Evolutionary conservation across 495 filamentous ascomycete genomes (phyloP).

Genomic region (Lasiosphaeria ovina): DNA sequence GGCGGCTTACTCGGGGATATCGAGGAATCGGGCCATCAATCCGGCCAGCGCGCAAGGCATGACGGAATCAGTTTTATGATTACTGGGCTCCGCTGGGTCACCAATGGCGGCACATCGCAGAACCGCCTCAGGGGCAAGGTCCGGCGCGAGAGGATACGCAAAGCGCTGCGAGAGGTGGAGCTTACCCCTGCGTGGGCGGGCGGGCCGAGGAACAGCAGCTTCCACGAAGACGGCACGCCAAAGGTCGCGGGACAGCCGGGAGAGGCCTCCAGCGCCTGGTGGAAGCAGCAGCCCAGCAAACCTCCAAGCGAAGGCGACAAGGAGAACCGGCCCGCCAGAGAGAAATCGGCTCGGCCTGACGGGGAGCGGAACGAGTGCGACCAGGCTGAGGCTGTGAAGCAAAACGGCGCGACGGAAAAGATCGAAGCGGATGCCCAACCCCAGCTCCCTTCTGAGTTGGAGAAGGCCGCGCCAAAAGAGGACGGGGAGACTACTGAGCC

Average conservation of each 20-base stretch:
- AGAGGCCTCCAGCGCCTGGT: constrained; percentile 18
- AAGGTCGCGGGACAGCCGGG: constrained; percentile 11
- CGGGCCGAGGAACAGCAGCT: constrained; percentile 13
- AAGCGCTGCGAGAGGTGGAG: constrained; percentile 44
- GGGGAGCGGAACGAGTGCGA: background rate
- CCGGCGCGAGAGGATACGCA: constrained; percentile 47
- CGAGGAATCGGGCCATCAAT: constrained; percentile 9
- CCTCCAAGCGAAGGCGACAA: constrained; percentile 41
- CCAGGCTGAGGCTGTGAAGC: background rate
- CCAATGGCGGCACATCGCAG: constrained; percentile 69
- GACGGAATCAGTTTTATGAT: constrained; percentile 91
- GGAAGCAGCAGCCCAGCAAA: constrained; percentile 22
- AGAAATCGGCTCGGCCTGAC: background rate
- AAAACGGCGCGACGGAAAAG: background rate
- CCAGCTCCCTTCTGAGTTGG: background rate
- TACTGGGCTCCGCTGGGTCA: constrained; percentile 68
- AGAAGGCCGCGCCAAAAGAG: background rate
- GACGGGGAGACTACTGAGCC: background rate
- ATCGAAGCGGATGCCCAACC: background rate
- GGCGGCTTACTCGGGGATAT: constrained; percentile 39
- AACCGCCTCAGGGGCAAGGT: constrained; percentile 47
- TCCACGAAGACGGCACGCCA: constrained; percentile 4
- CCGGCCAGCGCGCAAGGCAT: constrained; percentile 47
- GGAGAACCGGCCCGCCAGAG: constrained; percentile 34
- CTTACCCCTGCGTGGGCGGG: constrained; percentile 28